Base-by-base conservation (phyloP, 2,329 filamentous ascomycete species). In the Blastomyces percursus region DNA sequence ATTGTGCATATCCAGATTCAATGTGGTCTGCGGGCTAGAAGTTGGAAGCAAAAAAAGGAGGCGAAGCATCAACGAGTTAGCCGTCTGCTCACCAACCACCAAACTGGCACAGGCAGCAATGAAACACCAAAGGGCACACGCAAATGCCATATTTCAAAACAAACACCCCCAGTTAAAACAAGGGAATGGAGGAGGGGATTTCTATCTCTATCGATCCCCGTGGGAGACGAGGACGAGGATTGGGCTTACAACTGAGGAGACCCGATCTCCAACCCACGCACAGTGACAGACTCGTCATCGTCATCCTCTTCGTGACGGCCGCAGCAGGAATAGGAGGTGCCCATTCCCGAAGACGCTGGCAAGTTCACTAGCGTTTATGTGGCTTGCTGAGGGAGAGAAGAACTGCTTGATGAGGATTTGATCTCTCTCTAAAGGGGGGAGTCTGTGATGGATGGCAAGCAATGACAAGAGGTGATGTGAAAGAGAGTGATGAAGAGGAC, bases 1-100 rank as follows among this genome's bases (percentile, higher is more conserved):
- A 24, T 54, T 59, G 19, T 59, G 54, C 44, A 50, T 32, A 11
- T 52, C 52, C 24, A 64, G 51, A 52, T 64, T 32, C 24, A 59
- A 40, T 1, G 59, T 62, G 38, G 62, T 64, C 16, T 60, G 51
- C 3, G 62, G 59, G 40, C 62, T 59, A 19, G 5, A 56, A 42
- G 24, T 48, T 2, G 19, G 8, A 21, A 24, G n/a, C 46, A 50
- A 50, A 12, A 9, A 14, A 14, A 32, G 30, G 30, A 6, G 9
- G 12, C 3, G 3, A 8, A n/a, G 46, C 5, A n/a, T 5, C n/a
- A 27, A n/a, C 6, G 12, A 2, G n/a, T 56, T 56, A 56, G 54
- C 32, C 5, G n/a, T 42, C 54, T 56, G 35, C 24, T n/a, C 42
- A 32, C 14, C 12, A 21, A 24, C 9, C 27, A 32, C 14, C 12